Percentiles rank a stretch among this genome's conserved stretches.
These are phyloP conservation scores for Aurifilum marmelostoma DNA, from an alignment of 2,329 filamentous ascomycete genomes.

Conservation along the genomic window DNA sequence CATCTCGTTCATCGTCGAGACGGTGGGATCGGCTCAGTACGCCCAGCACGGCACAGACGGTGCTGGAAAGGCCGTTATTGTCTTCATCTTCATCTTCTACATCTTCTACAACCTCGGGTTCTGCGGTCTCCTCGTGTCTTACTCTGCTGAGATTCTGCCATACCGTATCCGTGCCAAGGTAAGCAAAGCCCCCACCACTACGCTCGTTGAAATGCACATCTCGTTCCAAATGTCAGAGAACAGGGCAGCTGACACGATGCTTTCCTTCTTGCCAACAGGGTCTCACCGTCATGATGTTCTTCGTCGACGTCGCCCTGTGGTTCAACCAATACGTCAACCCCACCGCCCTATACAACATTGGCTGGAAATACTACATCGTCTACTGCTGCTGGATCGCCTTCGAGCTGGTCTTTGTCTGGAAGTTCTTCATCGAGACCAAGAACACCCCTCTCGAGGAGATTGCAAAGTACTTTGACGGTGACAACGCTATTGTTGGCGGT, in stretches of 20 bases:
- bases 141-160: constrained; percentile 36
- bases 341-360: constrained; percentile 41
- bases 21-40: constrained; percentile 33
- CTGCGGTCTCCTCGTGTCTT: constrained; percentile 35
- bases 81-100: constrained; percentile 36
- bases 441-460: constrained; percentile 38
- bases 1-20: constrained; percentile 33
- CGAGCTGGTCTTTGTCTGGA: constrained; percentile 30
- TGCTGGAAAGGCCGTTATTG: constrained; percentile 37
- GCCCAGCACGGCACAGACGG: constrained; percentile 27
- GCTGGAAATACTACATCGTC: constrained; percentile 45
- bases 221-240: not conserved
- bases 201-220: too few relatives aligned
- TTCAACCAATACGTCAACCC: constrained; percentile 44
- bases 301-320: constrained; percentile 41
- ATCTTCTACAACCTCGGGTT: constrained; percentile 36
- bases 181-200: not conserved
- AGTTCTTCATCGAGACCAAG: constrained; percentile 39
- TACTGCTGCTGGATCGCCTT: constrained; percentile 45
- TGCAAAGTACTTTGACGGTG: constrained; percentile 35
- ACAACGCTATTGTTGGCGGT: constrained; percentile 29
- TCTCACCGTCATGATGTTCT: constrained; percentile 50
- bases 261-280: constrained; percentile 33
- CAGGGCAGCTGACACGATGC: too few relatives aligned
- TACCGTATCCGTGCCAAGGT: constrained; percentile 38